Conservation (phyloP, 305 asterid species). For the Fraxinus greggii region DNA sequence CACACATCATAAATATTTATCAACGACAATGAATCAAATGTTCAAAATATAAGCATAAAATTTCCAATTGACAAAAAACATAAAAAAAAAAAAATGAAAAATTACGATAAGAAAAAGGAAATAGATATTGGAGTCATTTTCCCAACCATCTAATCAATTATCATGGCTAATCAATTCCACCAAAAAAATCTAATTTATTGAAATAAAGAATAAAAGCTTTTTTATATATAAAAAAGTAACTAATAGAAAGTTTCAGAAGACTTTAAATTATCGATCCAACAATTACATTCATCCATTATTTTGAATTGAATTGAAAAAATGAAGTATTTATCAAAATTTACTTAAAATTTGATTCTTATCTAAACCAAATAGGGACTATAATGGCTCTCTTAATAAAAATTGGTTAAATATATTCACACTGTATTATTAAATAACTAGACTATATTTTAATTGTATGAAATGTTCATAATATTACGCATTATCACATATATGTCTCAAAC, state of each 20-base stretch:
- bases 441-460: neutral
- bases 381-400: neutral
- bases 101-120: neutral
- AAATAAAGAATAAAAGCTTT: neutral
- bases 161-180: neutral
- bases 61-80: no score
- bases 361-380: neutral
- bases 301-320: no score
- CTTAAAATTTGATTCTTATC: neutral
- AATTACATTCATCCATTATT: no score
- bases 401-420: neutral
- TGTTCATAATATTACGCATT: neutral
- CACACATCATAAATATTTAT: no score
- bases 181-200: no score
- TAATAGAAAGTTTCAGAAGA: neutral
- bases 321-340: no score
- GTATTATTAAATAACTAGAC: no score
- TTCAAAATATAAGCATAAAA: no score
- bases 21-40: no score
- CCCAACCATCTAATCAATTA: neutral
- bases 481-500: neutral
- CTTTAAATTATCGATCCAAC: no score
- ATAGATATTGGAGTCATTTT: neutral
- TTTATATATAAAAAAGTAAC: neutral
- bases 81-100: no score